Evolutionary conservation across 2,329 filamentous ascomycete species (phyloP).

Genomic region (Trichocomaceae sp.): DNA sequence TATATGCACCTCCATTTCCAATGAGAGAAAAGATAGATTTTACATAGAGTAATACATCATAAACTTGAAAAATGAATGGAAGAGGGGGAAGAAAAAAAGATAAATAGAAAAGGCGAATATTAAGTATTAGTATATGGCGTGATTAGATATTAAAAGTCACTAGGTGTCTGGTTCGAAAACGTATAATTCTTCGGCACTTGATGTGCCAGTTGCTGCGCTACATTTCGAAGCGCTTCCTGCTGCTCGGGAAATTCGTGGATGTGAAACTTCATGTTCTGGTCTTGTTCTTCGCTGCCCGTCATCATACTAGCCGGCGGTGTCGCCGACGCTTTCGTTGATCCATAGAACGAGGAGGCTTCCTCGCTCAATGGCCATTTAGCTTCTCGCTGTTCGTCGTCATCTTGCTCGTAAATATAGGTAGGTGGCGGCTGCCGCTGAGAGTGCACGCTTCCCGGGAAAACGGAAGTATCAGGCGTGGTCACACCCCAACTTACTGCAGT

Average conservation of each 20-base stretch:
- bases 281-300: slow-evolving; percentile 13
- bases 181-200: slow-evolving; percentile 39
- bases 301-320: slow-evolving; percentile 20
- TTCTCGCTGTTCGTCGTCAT: slow-evolving; percentile 24
- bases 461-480: slow-evolving; percentile 34
- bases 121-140: slow-evolving; percentile 8
- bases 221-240: slow-evolving; percentile 36
- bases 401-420: slow-evolving; percentile 32
- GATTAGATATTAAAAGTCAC: slow-evolving; percentile 25
- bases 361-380: slow-evolving; percentile 25
- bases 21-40: not conserved
- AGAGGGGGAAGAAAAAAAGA: not conserved
- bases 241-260: slow-evolving; percentile 42
- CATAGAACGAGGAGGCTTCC: slow-evolving; percentile 26
- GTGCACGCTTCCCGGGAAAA: slow-evolving; percentile 29
- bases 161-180: slow-evolving; percentile 39
- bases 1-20: slow-evolving; percentile 12
- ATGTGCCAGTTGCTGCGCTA: slow-evolving; percentile 36
- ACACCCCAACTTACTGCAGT: slow-evolving; percentile 39
- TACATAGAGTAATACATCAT: not conserved
- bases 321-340: slow-evolving; percentile 27
- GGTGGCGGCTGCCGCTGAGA: slow-evolving; percentile 27
- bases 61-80: not conserved
- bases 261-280: slow-evolving; percentile 34
- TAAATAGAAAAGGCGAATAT: not conserved